Evolutionary conservation across 2,329 filamentous ascomycete genomes (phyloP), one percentile per base, ranked within the genome.

Genomic region (Furcasterigmium furcatum): DNA sequence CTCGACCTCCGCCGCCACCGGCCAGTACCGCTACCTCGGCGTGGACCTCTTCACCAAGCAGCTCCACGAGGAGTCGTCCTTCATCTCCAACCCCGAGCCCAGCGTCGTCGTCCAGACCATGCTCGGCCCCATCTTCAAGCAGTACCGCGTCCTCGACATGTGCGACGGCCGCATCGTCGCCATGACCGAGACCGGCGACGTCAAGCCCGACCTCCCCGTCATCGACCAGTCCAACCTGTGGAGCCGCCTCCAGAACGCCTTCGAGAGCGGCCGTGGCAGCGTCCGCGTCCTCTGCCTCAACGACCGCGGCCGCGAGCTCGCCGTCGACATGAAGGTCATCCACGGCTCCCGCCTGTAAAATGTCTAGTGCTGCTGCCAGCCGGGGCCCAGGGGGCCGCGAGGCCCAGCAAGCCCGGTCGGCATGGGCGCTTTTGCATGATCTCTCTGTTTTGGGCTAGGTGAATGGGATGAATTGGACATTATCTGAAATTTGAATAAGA

Each of bases 1-100:
- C 85, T 96, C 91, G 58, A 96, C 91, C 74, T 97, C 92, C 47
- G 82, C 89, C 58, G 92, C 95, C 78, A 99, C 94, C 52, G 94
- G 94, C 71, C 94, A 99, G 84, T 92, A 99, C 86, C 89, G 94
- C 69, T 99, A 97, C 84, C 88, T 99, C 54, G 94, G 94, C 83
- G 94, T 99, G 59, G 94, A 99, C 74, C 88, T 99, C 65, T 99
- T 99, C 89, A 96, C 91, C 81, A 95, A 96, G 83, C 90, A 97
- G 79, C 84, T 99, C 57, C 91, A 97, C 67, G 94, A 99, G 79
- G 94, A 99, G 86, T 96, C 90, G 47, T 92, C 87, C 62, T 96
- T 96, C 77, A 85, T 97, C 76, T 91, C 89, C 74, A 95, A 95
- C 87, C 94, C 94, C 55, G 89, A 88, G 57, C 92, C 92, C 59